phyloP scores from a whole-genome alignment of 805 yeast species.

The Kluyveromyces aestuarii region DNA sequence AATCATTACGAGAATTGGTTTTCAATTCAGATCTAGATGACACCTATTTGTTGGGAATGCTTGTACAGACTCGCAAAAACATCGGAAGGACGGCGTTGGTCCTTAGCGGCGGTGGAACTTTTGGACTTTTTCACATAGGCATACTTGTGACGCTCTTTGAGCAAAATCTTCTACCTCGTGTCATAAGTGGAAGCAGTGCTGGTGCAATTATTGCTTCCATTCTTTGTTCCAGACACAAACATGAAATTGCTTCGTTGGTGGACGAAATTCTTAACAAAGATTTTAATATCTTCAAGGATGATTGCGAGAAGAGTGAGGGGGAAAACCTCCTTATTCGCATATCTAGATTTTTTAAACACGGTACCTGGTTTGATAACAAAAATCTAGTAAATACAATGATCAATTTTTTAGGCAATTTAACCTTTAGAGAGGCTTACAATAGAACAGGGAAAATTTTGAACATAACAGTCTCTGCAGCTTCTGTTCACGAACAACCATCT shows the following conservation, averaged over 20 bases:
- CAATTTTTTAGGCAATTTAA: constrained; percentile 75
- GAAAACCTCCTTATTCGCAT: constrained; percentile 44
- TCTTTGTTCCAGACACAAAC: constrained; percentile 69
- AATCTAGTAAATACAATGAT: constrained; percentile 68
- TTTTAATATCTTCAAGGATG: constrained; percentile 50
- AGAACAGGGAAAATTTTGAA: constrained; percentile 90
- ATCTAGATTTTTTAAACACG: constrained; percentile 63
- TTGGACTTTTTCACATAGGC: constrained; percentile 89
- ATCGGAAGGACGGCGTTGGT: constrained; percentile 92
- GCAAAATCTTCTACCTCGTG: constrained; percentile 67
- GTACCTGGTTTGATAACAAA: constrained; percentile 79
- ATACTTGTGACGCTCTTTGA: constrained; percentile 74
- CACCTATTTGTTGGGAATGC: constrained; percentile 60
- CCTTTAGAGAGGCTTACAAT: constrained; percentile 90
- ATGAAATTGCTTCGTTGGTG: constrained; percentile 53
- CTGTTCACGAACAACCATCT: constrained; percentile 84
- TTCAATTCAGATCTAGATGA: constrained; percentile 43
- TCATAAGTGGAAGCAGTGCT: constrained; percentile 90
- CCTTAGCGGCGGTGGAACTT: constrained; percentile 93
- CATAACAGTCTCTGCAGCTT: constrained; percentile 88
- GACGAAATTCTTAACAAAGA: constrained; percentile 35
- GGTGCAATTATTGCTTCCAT: constrained; percentile 93
- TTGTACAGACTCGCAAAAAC: constrained; percentile 80
- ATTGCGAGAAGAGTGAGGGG: constrained; percentile 39
- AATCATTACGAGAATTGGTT: constrained; percentile 27